Evolutionary conservation across 2,329 filamentous ascomycete species (phyloP).

Genomic region (Aspergillus sp.): DNA sequence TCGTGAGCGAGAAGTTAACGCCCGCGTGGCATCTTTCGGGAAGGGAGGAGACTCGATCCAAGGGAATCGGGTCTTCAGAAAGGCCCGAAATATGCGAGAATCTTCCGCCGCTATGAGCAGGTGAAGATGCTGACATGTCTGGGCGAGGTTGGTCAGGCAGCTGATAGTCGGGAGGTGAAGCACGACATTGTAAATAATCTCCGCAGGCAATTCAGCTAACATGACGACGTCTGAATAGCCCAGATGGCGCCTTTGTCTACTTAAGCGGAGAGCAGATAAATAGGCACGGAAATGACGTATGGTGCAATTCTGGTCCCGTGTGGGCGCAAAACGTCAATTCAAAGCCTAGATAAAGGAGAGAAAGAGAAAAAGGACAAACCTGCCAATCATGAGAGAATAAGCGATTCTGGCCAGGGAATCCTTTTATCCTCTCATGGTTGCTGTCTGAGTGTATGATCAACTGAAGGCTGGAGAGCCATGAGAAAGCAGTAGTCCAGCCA

Average conservation of each 20-base stretch:
- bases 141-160: conserved; percentile 37
- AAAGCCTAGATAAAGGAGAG: neutral
- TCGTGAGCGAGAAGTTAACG: conserved; percentile 48
- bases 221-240: conserved; percentile 10
- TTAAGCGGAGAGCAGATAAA: neutral
- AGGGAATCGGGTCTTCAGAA: conserved; percentile 43
- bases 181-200: conserved; percentile 38
- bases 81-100: conserved; percentile 41
- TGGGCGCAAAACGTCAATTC: neutral
- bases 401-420: neutral
- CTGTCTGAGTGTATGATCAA: conserved; percentile 2
- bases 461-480: conserved; percentile 1
- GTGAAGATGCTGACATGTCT: conserved; percentile 40
- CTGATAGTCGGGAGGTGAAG: conserved; percentile 39
- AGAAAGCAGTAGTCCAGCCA: neutral
- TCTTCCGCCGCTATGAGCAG: conserved; percentile 40
- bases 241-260: neutral
- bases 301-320: neutral
- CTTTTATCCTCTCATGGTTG: conserved; percentile 1
- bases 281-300: neutral
- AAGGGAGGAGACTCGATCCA: conserved; percentile 34
- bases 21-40: conserved; percentile 45
- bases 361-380: neutral
- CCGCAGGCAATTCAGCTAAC: conserved; percentile 32
- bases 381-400: neutral